Percentiles rank a stretch among this genome's conserved stretches.
These are phyloP conservation scores for Colletotrichum lindemuthianum DNA, from an alignment of 2,329 filamentous ascomycete genomes.

Conservation along the genomic window DNA sequence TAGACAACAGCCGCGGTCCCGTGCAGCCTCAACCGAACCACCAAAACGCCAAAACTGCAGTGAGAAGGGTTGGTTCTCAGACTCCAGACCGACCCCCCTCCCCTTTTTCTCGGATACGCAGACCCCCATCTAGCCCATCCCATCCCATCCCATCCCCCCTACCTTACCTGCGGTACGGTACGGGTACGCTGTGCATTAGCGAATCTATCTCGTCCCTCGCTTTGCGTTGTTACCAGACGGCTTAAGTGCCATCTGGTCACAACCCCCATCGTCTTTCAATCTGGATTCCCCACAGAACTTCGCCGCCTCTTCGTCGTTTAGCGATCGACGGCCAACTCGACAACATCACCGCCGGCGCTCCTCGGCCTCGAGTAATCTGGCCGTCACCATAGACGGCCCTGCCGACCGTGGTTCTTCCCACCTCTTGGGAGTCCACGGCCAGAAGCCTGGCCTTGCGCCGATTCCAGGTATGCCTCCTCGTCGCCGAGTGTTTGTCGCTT, in stretches of 20 bases:
- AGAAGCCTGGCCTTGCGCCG: constrained; percentile 58
- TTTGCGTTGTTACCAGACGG: constrained; percentile 35
- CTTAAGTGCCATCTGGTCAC: constrained; percentile 37
- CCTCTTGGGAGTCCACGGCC: constrained; percentile 52
- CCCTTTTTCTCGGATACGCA: constrained; percentile 29
- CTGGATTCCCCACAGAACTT: constrained; percentile 36
- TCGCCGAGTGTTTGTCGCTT: too few relatives aligned
- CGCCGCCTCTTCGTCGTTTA: constrained; percentile 40
- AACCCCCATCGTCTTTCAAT: constrained; percentile 35
- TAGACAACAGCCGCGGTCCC: constrained; percentile 6
- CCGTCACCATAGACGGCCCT: constrained; percentile 44
- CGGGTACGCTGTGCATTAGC: constrained; percentile 13
- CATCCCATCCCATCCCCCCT: not conserved
- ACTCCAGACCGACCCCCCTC: constrained; percentile 14
- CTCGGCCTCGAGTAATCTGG: constrained; percentile 42
- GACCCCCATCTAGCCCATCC: constrained; percentile 19
- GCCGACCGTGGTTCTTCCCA: constrained; percentile 46
- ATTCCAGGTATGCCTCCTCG: constrained; percentile 59
- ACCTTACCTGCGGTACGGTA: not conserved
- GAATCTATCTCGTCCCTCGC: constrained; percentile 28
- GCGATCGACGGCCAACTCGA: constrained; percentile 40
- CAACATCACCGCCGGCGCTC: constrained; percentile 46
- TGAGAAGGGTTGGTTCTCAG: not conserved
- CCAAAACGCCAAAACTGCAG: constrained; percentile 15
- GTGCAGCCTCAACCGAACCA: constrained; percentile 28